Evolutionary conservation across 2,329 filamentous ascomycete genomes (phyloP), one percentile per base, ranked within the genome.

Genomic region (Penicillium griseofulvum): DNA sequence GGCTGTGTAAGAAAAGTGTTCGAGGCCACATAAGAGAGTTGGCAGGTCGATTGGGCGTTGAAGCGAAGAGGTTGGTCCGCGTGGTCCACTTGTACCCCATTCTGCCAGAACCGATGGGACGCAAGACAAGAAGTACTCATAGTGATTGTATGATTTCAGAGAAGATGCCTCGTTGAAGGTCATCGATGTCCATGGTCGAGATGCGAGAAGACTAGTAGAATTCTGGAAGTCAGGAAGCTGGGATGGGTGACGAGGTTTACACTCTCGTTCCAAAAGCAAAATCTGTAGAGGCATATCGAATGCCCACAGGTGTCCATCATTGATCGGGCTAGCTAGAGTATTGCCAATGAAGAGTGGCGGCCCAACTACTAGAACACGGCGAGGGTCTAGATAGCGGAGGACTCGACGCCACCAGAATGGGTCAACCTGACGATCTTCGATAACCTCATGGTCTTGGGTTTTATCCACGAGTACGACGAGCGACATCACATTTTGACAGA

Each of bases 81-180:
- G 38, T 1, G 41, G 31, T 24, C 58, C 39, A 36, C 64, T 56
- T 64, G 56, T 64, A 68, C 61, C 70, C 72, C 72, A 74, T 53
- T 65, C 77, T 22, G 78, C 77, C 1, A 89, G 73, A 53, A 89
- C 78, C 14, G 85, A 85, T 0, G 85, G 87, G 7, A 87, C 81
- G 1, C 80, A 77, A 42, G 84, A 84, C 34, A 86, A 77, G 65
- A 87, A 89, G 72, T 87, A 90, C 64, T 90, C 86, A 68, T 90
- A 88, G 4, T 83, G 85, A 44, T 81, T 81, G 72, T 90, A 92
- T 6, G 84, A 87, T 54, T 81, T 80, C n/a, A 88, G 80, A 5
- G 85, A 90, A 0, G 87, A 90, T 9, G 88, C 87, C 73, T 93
- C 89, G 68, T 92, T 92, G 60, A 61, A 80, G 78, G 61, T 78